Evolutionary conservation across 805 yeast species (phyloP), one percentile per base, ranked within the genome.

Genomic region (Phaffomyces opuntiae): DNA sequence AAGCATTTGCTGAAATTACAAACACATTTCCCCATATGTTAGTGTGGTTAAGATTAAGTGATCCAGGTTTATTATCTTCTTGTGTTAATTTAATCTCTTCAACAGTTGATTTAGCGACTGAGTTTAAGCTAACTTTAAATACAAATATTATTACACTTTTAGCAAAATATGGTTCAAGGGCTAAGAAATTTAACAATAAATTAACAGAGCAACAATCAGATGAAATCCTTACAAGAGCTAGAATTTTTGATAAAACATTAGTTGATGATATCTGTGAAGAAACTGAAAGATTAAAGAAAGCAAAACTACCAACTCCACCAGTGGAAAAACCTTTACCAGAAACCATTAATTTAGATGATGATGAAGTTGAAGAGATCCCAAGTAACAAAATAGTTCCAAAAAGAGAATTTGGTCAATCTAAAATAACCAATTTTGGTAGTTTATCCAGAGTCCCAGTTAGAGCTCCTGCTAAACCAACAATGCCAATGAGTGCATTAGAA

Each of bases 31-130:
- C 73, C 13, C 70, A 80, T 44, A 80, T 87, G 70, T 72, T 87
- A 32, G 81, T 80, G 36, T 86, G 97, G 95, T 69, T 91, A 27
- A 73, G 93, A 48, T 68, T 91, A 40, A 87, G 91, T 48, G 97
- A 90, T 62, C 69, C 77, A 7, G 84, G 88, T 3, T 68, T 91
- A 39, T 66, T 87, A 39, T 74, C 73, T 25, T 75, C 87, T 1
- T 87, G 96, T 69, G 90, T 87, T 7, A 72, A 74, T 24, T 67
- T 88, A 40, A 83, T 86, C 5, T 74, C 80, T 42, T 73, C 75
- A 38, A 79, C 87, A 0, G 69, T 88, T 39, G 85, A 81, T 52
- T 62, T 85, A 38, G 86, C 89, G 0, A 63, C 66, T 29, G 81
- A 78, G 36, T 66, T 80, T 36, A 58, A 73, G 12, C 69, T 83